Evolutionary conservation across 768 basidiomycete species (phyloP).

Genomic region (Pulveroboletus ravenelii): DNA sequence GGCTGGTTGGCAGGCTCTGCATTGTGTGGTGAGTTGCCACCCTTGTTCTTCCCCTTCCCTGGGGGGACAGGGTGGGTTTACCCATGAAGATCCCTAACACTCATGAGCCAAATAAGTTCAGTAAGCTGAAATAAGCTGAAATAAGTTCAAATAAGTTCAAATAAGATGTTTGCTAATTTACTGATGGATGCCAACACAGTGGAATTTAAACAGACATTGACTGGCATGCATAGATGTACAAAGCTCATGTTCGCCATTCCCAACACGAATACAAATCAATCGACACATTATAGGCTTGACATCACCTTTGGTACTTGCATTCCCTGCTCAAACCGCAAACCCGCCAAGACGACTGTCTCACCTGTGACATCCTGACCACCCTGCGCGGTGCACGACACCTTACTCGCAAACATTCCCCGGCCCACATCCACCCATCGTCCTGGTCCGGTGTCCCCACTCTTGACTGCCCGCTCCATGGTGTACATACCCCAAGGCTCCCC

Average conservation of each 20-base stretch:
- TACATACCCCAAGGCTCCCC: conserved; percentile 75
- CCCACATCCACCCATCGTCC: conserved; percentile 41
- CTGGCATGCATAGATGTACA: too few relatives aligned
- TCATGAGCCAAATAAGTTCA: too few relatives aligned
- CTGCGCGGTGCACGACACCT: conserved; percentile 42
- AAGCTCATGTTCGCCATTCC: not conserved
- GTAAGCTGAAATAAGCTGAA: too few relatives aligned
- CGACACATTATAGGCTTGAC: conserved; percentile 15
- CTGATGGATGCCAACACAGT: too few relatives aligned
- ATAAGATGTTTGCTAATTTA: too few relatives aligned
- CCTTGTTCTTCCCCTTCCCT: too few relatives aligned
- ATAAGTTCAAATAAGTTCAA: too few relatives aligned
- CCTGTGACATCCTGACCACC: conserved; percentile 24
- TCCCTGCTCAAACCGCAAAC: conserved; percentile 64
- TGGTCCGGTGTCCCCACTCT: conserved; percentile 41
- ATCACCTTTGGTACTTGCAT: conserved; percentile 50
- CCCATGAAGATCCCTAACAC: too few relatives aligned
- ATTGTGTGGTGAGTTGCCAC: too few relatives aligned
- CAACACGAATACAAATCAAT: conserved; percentile 15
- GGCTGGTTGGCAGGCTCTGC: too few relatives aligned
- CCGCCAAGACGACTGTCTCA: conserved; percentile 60
- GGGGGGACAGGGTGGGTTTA: too few relatives aligned
- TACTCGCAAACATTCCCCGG: conserved; percentile 41
- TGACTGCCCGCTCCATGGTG: conserved; percentile 48
- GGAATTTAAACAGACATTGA: too few relatives aligned